Base-by-base conservation (phyloP, 352 stramenopile species). In the Phytophthora tentaculata region DNA sequence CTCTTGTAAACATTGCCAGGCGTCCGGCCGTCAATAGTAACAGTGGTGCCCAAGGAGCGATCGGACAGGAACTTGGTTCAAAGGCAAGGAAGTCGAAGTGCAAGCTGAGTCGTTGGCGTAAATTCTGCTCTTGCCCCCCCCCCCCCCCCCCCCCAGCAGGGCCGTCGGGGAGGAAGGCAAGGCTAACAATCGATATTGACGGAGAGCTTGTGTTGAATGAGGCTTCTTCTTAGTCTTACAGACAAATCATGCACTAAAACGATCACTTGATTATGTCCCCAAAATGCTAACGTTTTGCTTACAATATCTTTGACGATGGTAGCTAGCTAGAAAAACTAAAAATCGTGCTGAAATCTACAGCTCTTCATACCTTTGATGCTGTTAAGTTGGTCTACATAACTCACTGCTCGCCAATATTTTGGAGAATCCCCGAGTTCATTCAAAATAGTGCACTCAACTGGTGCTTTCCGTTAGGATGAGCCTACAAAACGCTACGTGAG, bases 1-100 rank as follows among this genome's bases (percentile, higher is more conserved):
- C 44, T 12, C 3, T 64, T 13, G 45, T 41, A 19, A 54, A 64
- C 26, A 64, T 56, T 44, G 28, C 28, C 20, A 64, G 23, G 19
- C 45, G 45, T 7, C 19, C 43, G 4, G n/a, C 3, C 0, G 19
- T 64, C 20, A 43, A 64, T n/a, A 37, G 17, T 5, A 47, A 54
- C 28, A 43, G 55, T 23, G 43, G 55, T 13, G 43, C 44, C 39
- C 32, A 39, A 16, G 32, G 32, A 14, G 13, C 32, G 2, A 39
- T 39, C 10, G 32, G 10, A 9, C 32, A 39, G 32, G 32, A 39
- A 39, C 8, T 39, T 39, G 32, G 32, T 9, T 39, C 32, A 39
- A 16, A 9, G 7, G 32, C 32, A 39, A 39, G 32, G 2, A 39
- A 16, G 10, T 2, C 10, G 32, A 39, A 3, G 32, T 39, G 32